These are phyloP conservation scores for Blepharisma stoltei DNA, from an alignment of 73 alveolate species.

Conservation along the genomic window DNA sequence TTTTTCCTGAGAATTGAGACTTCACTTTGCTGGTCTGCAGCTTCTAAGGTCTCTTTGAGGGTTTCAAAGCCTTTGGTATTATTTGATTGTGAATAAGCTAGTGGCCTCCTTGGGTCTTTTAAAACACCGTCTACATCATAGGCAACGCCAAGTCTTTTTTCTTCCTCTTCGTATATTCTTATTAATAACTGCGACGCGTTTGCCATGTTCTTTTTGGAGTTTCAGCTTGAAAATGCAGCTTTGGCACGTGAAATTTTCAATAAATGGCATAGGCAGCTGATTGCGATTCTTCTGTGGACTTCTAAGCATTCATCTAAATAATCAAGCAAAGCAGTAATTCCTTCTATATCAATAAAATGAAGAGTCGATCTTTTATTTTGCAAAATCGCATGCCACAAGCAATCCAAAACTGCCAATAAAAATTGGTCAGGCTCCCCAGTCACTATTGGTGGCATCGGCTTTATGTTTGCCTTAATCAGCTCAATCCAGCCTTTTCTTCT, in stretches of 20 bases:
- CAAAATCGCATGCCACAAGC: constrained; percentile 88
- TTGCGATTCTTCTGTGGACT: constrained; percentile 77
- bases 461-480: constrained; percentile 78
- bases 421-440: constrained; percentile 49
- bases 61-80: constrained; percentile 59
- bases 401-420: constrained; percentile 83
- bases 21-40: constrained; percentile 52
- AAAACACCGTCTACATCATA: constrained; percentile 76
- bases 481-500: constrained; percentile 96
- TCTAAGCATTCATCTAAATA: constrained; percentile 88
- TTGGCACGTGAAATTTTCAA: constrained; percentile 81
- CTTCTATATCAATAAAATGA: constrained; percentile 92
- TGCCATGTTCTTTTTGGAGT: constrained; percentile 84
- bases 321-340: constrained; percentile 86
- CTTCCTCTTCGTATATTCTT: constrained; percentile 87
- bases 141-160: constrained; percentile 78
- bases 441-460: constrained; percentile 47
- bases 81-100: constrained; percentile 71
- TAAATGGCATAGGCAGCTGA: constrained; percentile 82
- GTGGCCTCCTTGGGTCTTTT: constrained; percentile 73
- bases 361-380: constrained; percentile 88
- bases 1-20: constrained; percentile 58
- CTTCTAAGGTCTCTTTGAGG: constrained; percentile 64
- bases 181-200: constrained; percentile 88
- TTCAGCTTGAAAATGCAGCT: constrained; percentile 91